phyloP scores from a whole-genome alignment of 2,329 filamentous ascomycete genomes.

The Apiospora hydei region DNA sequence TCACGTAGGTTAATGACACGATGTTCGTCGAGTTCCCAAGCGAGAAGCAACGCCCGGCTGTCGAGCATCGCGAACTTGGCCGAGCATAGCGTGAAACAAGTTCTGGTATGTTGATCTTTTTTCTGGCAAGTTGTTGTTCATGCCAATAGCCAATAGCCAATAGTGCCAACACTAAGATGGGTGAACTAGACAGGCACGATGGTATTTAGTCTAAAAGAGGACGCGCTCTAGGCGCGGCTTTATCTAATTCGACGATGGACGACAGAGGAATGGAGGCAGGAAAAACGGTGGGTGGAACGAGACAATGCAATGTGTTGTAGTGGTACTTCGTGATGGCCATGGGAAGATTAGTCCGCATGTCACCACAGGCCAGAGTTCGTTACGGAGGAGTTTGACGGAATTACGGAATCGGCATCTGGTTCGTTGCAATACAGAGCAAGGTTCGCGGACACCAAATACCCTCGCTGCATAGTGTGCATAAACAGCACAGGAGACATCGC shows the following conservation, averaged over 20 bases:
- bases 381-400: background rate
- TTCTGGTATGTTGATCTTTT: constrained; percentile 1
- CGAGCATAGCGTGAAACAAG: constrained; percentile 7
- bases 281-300: background rate
- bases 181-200: background rate
- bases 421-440: background rate
- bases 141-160: constrained; percentile 18
- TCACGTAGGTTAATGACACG: constrained; percentile 10
- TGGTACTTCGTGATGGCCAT: background rate
- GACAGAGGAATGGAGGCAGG: background rate
- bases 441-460: background rate
- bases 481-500: background rate
- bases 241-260: constrained; percentile 10
- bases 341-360: background rate
- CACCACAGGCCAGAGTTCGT: background rate
- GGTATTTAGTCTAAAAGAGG: background rate
- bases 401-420: background rate
- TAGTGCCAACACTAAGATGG: constrained; percentile 7
- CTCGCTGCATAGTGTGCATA: constrained; percentile 11
- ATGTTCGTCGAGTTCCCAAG: background rate
- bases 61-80: constrained; percentile 11
- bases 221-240: constrained; percentile 12
- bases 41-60: background rate
- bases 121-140: background rate
- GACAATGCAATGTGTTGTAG: background rate